Conservation (phyloP, 805 yeast species). For the Saccharomycopsis microspora region DNA sequence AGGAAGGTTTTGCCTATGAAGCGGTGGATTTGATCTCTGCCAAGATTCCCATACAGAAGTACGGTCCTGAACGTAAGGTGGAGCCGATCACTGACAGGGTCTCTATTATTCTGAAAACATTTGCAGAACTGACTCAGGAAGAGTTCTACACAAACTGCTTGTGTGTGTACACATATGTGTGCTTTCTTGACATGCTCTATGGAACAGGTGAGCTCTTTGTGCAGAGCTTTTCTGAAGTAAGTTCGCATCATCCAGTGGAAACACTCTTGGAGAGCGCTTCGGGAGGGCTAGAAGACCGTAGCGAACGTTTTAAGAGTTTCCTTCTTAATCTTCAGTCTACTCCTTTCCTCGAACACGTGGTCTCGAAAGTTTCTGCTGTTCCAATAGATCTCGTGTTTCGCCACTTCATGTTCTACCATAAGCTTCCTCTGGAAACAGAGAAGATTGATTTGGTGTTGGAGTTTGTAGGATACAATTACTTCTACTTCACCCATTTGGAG, state of each 20-base stretch:
- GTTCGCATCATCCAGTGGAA: neutral
- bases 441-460: slow-evolving; percentile 62
- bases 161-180: slow-evolving; percentile 11
- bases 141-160: slow-evolving; percentile 12
- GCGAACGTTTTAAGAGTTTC: neutral
- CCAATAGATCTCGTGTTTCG: slow-evolving; percentile 61
- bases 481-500: slow-evolving; percentile 20
- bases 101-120: too few relatives aligned
- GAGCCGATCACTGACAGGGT: too few relatives aligned
- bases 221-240: neutral
- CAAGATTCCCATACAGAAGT: slow-evolving; percentile 8
- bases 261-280: neutral
- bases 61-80: neutral
- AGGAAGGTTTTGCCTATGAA: slow-evolving; percentile 13
- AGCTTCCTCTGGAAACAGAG: slow-evolving; percentile 62
- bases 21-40: slow-evolving; percentile 11
- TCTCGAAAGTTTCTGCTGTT: slow-evolving; percentile 2
- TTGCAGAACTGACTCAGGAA: neutral
- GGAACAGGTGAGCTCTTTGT: neutral
- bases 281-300: neutral
- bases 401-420: slow-evolving; percentile 42
- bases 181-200: slow-evolving; percentile 10
- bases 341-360: slow-evolving; percentile 1
- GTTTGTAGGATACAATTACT: slow-evolving; percentile 43
- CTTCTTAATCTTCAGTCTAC: neutral